phyloP scores from a whole-genome alignment of 306 rosid genomes.

The Trichosanthes truncata region DNA sequence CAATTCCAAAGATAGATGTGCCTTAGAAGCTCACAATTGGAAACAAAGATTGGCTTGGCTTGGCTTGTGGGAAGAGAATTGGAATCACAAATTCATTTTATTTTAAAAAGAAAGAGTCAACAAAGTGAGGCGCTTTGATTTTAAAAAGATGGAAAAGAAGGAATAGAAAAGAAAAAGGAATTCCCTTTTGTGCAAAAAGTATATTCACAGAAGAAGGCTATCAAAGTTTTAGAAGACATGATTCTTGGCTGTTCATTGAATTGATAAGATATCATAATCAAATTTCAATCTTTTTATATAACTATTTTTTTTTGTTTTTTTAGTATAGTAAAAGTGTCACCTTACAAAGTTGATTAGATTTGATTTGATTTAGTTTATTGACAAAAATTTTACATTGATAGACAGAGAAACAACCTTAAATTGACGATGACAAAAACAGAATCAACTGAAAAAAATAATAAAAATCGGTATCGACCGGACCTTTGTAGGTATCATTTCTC shows the following conservation, averaged over 20 bases:
- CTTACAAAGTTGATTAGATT: neutral
- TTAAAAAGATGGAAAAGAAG: neutral
- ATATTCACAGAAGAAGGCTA: neutral
- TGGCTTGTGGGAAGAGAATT: conserved; percentile 5
- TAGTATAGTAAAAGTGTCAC: neutral
- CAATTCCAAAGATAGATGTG: neutral
- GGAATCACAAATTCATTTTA: neutral
- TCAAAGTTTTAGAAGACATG: neutral
- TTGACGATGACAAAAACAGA: neutral
- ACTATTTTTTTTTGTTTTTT: neutral
- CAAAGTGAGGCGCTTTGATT: neutral
- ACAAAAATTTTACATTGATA: neutral
- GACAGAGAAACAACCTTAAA: neutral
- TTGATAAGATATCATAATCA: neutral
- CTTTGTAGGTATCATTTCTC: neutral
- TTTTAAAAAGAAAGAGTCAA: neutral
- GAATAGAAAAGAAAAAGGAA: neutral
- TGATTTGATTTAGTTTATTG: neutral
- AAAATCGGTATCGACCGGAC: neutral
- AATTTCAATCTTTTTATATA: neutral
- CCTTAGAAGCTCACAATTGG: neutral
- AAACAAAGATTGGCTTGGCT: neutral
- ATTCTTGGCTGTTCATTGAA: neutral
- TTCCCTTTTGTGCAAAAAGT: conserved; percentile 1
- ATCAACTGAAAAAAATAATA: no score